Conservation (phyloP, 345 rosid species). For the Arabidopsis suecica region DNA sequence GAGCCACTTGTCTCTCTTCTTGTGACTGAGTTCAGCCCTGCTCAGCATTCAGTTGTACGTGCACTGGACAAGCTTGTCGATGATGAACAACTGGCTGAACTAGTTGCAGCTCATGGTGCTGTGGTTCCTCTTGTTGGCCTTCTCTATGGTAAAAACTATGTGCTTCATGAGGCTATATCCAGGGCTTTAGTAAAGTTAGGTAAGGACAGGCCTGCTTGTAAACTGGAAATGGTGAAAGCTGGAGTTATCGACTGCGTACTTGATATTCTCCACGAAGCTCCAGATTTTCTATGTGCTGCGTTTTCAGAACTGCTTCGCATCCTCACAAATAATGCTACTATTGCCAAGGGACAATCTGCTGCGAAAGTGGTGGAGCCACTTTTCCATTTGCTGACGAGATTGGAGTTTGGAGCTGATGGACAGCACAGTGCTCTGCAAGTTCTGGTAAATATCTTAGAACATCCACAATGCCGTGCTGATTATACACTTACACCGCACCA, state of each 20-base stretch:
- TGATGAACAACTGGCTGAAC: slow-evolving; percentile 98
- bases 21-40: slow-evolving; percentile 84
- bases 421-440: slow-evolving; percentile 96
- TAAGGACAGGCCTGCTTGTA: slow-evolving; percentile 97
- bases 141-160: slow-evolving; percentile 82
- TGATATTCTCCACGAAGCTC: slow-evolving; percentile 91
- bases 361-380: slow-evolving; percentile 96
- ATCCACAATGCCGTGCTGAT: slow-evolving; percentile 94
- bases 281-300: slow-evolving; percentile 92
- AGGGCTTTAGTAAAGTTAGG: slow-evolving; percentile 97
- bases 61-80: slow-evolving; percentile 96
- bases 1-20: slow-evolving; percentile 99
- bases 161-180: slow-evolving; percentile 96
- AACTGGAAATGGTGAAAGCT: slow-evolving; percentile 98
- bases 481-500: slow-evolving; percentile 76
- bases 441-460: slow-evolving; percentile 92
- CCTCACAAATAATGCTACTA: slow-evolving; percentile 92
- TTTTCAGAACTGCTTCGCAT: slow-evolving; percentile 92
- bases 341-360: slow-evolving; percentile 94
- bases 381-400: slow-evolving; percentile 69
- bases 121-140: slow-evolving; percentile 98
- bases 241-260: slow-evolving; percentile 92
- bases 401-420: slow-evolving; percentile 92
- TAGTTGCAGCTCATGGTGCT: slow-evolving; percentile 98
- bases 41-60: slow-evolving; percentile 93